These are phyloP conservation scores for Diaporthe amygdali DNA, from an alignment of 2,329 filamentous ascomycete species.

Conservation along the genomic window DNA sequence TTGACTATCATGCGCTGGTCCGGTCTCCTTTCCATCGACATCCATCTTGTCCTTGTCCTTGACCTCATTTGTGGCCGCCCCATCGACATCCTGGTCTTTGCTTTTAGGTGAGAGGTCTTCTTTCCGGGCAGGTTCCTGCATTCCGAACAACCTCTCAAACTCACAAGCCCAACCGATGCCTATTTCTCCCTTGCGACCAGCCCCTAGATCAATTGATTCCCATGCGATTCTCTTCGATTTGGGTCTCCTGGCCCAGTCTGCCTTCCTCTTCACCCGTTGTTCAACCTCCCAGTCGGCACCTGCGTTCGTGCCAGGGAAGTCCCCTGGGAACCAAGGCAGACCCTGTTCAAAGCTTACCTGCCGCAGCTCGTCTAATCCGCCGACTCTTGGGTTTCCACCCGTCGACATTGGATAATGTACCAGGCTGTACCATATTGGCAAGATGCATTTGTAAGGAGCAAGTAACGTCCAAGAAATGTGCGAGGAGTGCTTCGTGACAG, in stretches of 20 bases:
- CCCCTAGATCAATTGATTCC: conserved; percentile 75
- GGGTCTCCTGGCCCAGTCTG: conserved; percentile 76
- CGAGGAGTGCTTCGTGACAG: conserved; percentile 39
- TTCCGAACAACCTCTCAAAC: conserved; percentile 72
- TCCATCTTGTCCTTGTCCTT: conserved; percentile 27
- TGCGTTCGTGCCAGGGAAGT: conserved; percentile 79
- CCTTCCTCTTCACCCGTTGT: conserved; percentile 63
- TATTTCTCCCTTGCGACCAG: conserved; percentile 78
- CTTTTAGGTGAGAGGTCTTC: conserved; percentile 25
- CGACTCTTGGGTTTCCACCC: conserved; percentile 82
- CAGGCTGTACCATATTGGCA: conserved; percentile 83
- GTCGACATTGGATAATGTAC: conserved; percentile 82
- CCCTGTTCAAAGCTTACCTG: conserved; percentile 84
- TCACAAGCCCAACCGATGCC: conserved; percentile 85
- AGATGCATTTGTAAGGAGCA: conserved; percentile 88
- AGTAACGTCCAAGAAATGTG: conserved; percentile 83
- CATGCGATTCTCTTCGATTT: conserved; percentile 83
- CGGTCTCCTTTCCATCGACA: conserved; percentile 28
- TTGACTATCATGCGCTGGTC: conserved; percentile 19
- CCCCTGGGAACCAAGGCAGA: conserved; percentile 83
- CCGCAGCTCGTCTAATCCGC: conserved; percentile 77
- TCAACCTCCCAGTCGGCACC: conserved; percentile 79
- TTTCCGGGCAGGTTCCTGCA: conserved; percentile 26
- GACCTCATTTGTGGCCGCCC: neutral
- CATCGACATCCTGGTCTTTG: neutral